Evolutionary conservation across 2,329 filamentous ascomycete species (phyloP), one percentile per base, ranked within the genome.

Genomic region (Dactylellina leptospora): DNA sequence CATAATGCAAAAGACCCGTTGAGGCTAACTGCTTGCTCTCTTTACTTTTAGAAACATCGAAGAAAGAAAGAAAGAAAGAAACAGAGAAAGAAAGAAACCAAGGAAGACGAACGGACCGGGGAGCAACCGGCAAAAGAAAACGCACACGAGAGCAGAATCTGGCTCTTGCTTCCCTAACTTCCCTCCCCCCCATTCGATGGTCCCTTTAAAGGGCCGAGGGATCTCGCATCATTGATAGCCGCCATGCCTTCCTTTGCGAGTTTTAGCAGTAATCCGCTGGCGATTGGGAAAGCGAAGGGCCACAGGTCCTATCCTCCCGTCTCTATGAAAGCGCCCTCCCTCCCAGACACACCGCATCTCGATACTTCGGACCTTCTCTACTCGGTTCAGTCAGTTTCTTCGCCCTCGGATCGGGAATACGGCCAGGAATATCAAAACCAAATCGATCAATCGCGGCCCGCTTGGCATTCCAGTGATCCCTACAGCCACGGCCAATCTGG

Each of bases 211-310:
- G 68, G 58, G 51, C 59, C 54, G 33, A 27, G 59, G 68, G 45
- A 72, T 63, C 68, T 60, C 68, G 59, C 68, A 50, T 62, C 36
- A 58, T 48, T 45, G 47, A 55, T 55, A 66, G 10, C 5, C 42
- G 47, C 53, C 51, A 72, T 72, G 68, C 68, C 68, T 53, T 72
- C 68, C 68, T 72, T 72, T 48, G 68, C 68, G 25, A 72, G 68
- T 54, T 72, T 72, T 40, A 72, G 53, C 53, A 64, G 38, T 45
- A 72, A 64, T 47, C 68, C 68, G 13, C 48, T 72, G 51, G 30
- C 54, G 16, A 64, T 64, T 42, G 68, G 68, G 20, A 63, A 72
- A 40, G 59, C 53, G 25, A 64, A 47, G 45, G 68, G 42, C 38
- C 59, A 64, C 20, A 64, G 60, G 53, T 64, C 68, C 38, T 72